These are phyloP conservation scores for Colletotrichum orchidophilum DNA, from an alignment of 2,329 filamentous ascomycete genomes.

Conservation along the genomic window DNA sequence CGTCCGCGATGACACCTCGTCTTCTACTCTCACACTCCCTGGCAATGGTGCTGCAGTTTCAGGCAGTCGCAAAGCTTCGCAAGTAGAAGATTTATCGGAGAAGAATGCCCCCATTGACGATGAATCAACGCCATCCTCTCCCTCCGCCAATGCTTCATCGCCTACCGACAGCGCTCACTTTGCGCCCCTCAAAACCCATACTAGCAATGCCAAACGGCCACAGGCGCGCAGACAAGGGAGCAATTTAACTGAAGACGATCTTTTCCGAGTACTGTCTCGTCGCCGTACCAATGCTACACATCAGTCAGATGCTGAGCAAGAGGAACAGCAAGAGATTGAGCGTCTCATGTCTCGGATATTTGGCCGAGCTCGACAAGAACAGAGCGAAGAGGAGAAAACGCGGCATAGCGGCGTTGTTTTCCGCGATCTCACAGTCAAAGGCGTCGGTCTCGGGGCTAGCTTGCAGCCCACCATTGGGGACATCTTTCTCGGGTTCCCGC, in stretches of 20 bases:
- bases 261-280: constrained; percentile 59
- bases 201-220: constrained; percentile 33
- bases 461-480: constrained; percentile 54
- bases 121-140: constrained; percentile 10
- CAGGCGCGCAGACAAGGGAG: constrained; percentile 39
- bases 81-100: background rate
- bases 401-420: constrained; percentile 76
- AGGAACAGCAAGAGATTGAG: constrained; percentile 61
- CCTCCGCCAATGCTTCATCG: background rate
- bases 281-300: constrained; percentile 52
- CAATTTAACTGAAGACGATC: constrained; percentile 57
- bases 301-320: constrained; percentile 50
- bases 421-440: constrained; percentile 75
- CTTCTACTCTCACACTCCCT: constrained; percentile 12
- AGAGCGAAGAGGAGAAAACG: constrained; percentile 76
- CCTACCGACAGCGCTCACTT: constrained; percentile 34
- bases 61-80: background rate
- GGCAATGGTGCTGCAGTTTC: background rate
- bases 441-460: constrained; percentile 71
- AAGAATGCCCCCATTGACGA: background rate
- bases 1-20: background rate
- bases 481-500: constrained; percentile 44
- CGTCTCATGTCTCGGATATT: constrained; percentile 77
- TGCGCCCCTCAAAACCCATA: constrained; percentile 40
- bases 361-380: constrained; percentile 68